These are phyloP conservation scores for Aphanoascus verrucosus DNA, from an alignment of 2,329 filamentous ascomycete species.

Conservation along the genomic window DNA sequence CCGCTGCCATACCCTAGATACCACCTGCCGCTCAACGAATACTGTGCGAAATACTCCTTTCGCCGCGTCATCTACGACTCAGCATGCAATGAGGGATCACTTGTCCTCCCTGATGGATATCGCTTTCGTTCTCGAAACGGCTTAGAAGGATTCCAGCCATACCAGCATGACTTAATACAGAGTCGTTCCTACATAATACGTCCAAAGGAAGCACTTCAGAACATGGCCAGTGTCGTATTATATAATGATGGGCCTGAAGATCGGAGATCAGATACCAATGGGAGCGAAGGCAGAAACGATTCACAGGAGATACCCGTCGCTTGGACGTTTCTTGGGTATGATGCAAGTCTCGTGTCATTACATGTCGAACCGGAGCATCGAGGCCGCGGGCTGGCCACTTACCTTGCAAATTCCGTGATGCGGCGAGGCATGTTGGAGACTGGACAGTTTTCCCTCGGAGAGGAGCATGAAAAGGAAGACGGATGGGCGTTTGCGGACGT, in stretches of 20 bases:
- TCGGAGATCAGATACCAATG: not conserved
- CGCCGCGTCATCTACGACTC: slow-evolving; percentile 15
- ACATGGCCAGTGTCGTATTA: slow-evolving; percentile 27
- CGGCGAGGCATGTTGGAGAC: slow-evolving; percentile 20
- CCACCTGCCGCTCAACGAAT: slow-evolving; percentile 21
- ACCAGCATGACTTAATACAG: slow-evolving; percentile 30
- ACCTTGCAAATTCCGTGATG: slow-evolving; percentile 28
- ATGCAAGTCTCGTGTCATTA: slow-evolving; percentile 30
- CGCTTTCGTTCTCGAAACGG: slow-evolving; percentile 23
- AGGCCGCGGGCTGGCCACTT: slow-evolving; percentile 27
- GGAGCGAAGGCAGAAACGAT: not conserved
- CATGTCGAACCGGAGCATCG: slow-evolving; percentile 36
- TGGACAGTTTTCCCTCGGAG: slow-evolving; percentile 17
- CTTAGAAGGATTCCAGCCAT: slow-evolving; percentile 20
- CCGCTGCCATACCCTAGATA: slow-evolving; percentile 20
- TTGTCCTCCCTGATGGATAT: slow-evolving; percentile 25
- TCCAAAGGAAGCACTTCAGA: slow-evolving; percentile 24
- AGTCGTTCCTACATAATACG: slow-evolving; percentile 33
- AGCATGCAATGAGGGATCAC: not conserved
- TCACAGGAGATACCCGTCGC: slow-evolving; percentile 27
- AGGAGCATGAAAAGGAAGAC: slow-evolving; percentile 13
- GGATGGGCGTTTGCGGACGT: slow-evolving; percentile 34
- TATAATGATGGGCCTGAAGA: slow-evolving; percentile 19
- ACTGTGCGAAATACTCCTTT: slow-evolving; percentile 33
- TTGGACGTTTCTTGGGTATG: slow-evolving; percentile 33